Conservation (phyloP, 2,329 filamentous ascomycete genomes). For the Phaeosphaeriaceae sp. region DNA sequence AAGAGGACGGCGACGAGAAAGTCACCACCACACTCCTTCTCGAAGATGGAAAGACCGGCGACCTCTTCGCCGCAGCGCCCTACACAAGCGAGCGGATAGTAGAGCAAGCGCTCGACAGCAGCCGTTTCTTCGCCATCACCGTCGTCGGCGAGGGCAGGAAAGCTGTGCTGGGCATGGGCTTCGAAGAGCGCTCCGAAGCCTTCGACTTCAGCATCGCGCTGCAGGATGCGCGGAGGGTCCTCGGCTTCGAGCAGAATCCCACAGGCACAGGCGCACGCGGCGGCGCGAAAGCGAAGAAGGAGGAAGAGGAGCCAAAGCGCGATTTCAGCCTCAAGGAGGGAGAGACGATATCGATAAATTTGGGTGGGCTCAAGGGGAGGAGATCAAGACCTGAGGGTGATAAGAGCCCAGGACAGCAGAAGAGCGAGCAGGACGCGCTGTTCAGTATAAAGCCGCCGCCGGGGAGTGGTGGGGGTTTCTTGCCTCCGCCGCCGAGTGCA, state of each 20-base stretch:
- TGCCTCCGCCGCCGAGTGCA: conserved; percentile 73
- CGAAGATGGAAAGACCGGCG: conserved; percentile 74
- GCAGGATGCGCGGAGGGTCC: conserved; percentile 76
- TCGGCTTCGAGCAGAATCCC: conserved; percentile 64
- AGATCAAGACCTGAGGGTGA: conserved; percentile 50
- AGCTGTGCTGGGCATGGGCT: conserved; percentile 82
- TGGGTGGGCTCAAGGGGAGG: conserved; percentile 64
- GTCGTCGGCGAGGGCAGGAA: conserved; percentile 80
- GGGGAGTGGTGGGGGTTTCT: conserved; percentile 51
- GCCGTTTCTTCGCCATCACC: conserved; percentile 82
- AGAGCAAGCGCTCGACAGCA: conserved; percentile 79
- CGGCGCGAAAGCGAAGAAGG: conserved; percentile 41
- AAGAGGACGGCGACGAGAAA: conserved; percentile 56
- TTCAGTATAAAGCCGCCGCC: conserved; percentile 81
- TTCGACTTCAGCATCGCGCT: conserved; percentile 85
- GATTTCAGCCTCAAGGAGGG: conserved; percentile 90
- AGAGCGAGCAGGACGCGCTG: conserved; percentile 55
- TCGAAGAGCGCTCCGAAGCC: conserved; percentile 84
- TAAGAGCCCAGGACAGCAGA: conserved; percentile 45
- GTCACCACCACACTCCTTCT: conserved; percentile 79
- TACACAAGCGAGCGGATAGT: conserved; percentile 72
- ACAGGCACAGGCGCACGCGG: conserved; percentile 16
- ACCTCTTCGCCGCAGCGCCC: conserved; percentile 83
- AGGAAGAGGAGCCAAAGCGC: conserved; percentile 63
- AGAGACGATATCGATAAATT: conserved; percentile 84